Conservation (phyloP, 352 stramenopile genomes). For the Globisporangium cylindrosporum region DNA sequence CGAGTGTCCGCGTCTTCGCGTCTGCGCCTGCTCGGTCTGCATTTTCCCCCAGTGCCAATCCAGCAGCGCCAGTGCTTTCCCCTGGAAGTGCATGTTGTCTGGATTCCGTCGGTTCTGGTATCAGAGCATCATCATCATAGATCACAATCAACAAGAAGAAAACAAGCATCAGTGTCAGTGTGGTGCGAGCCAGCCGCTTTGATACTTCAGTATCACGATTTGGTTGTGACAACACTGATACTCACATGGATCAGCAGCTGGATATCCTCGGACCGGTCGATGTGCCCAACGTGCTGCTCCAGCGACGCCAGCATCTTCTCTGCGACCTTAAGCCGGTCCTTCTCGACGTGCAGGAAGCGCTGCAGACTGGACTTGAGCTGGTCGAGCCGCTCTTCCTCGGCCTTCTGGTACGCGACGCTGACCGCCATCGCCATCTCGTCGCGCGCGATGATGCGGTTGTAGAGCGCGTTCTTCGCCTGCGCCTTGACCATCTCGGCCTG, state of each 20-base stretch:
- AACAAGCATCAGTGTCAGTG: neutral
- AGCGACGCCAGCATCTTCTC: conserved; percentile 59
- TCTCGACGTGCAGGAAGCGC: conserved; percentile 74
- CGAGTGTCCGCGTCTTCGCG: conserved; percentile 9
- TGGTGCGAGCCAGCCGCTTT: neutral
- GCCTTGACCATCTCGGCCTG: conserved; percentile 55
- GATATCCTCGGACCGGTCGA: conserved; percentile 78
- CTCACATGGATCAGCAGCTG: conserved; percentile 73
- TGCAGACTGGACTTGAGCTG: conserved; percentile 69
- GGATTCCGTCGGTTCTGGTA: conserved; percentile 66
- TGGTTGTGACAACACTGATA: neutral
- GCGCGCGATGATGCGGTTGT: conserved; percentile 76
- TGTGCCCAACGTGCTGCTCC: conserved; percentile 51
- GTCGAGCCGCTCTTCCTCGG: conserved; percentile 79
- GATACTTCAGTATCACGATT: neutral
- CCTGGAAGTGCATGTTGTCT: conserved; percentile 88
- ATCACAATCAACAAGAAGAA: neutral
- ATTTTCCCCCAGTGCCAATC: conserved; percentile 83
- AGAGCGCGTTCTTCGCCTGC: conserved; percentile 72
- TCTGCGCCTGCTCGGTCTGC: conserved; percentile 26
- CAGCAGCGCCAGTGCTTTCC: conserved; percentile 78
- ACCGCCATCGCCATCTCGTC: conserved; percentile 90
- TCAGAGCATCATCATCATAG: neutral
- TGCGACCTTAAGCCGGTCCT: conserved; percentile 60
- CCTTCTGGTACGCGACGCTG: conserved; percentile 83